Base-by-base conservation (phyloP, 2,329 filamentous ascomycete genomes). In the Exophiala mesophila region DNA sequence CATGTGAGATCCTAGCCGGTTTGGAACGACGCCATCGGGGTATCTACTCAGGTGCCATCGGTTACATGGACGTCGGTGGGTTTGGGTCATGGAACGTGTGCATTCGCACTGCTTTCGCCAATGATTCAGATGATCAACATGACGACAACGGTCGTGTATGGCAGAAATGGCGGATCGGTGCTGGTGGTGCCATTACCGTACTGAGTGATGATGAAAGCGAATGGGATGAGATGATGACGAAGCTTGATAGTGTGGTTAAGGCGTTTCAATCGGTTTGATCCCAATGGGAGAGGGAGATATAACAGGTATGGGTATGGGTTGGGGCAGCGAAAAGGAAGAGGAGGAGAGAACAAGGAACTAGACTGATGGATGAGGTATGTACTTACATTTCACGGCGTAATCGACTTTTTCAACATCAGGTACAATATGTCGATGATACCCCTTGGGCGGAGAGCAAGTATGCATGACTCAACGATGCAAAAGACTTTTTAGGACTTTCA, bases 31-130 rank as follows among this genome's bases (percentile, higher is more conserved):
- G 70, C 3, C 65, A 68, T 44, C 72, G 90, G 38, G 82, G 87
- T 21, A 65, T 96, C 37, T 96, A 96, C 65, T 87, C 87, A 5
- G 88, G 92, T 15, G 85, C 94, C 2, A 76, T 96, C 36, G 90
- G 90, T 0, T 97, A 94, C 64, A 77, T 95, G 61, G 89, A 94
- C 56, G 82, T 88, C 5, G 80, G 85, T 1, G 90, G 90, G 1
- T 78, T 78, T 5, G 88, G 87, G 0, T 89, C 94, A 63, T 96
- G 90, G 74, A 92, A 85, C 52, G 92, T 97, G 13, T 82, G 88
- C 2, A 97, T 97, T 49, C 76, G 90, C 17, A 89, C 83, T 35
- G 77, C 89, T 56, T 88, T 90, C 35, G 52, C 48, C 3, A 64
- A 57, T 35, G 59, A 50, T 29, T 26, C 7, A 6, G 55, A 59